phyloP scores from a whole-genome alignment of 352 stramenopile species.

The Globisporangium iwayamae region DNA sequence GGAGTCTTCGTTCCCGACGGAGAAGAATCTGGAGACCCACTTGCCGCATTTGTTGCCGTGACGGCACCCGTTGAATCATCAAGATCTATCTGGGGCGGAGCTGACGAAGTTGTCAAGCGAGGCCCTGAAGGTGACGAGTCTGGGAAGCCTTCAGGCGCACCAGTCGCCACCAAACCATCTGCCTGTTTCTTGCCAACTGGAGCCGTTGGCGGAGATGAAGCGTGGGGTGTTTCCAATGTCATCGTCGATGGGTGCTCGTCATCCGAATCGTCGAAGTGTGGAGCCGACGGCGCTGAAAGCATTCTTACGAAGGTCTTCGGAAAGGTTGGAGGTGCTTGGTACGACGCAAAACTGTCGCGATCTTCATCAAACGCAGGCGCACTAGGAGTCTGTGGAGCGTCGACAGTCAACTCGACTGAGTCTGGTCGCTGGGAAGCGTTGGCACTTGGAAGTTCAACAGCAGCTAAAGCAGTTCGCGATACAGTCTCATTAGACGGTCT shows the following conservation, averaged over 20 bases:
- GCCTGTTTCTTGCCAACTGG: background rate
- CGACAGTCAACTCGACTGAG: background rate
- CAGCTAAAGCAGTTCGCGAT: background rate
- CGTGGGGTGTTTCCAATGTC: background rate
- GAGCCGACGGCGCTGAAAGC: conserved; percentile 30
- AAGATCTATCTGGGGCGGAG: conserved; percentile 13
- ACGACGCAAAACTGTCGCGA: background rate
- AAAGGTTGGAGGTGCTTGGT: background rate
- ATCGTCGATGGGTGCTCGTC: conserved; percentile 21
- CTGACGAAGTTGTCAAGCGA: conserved; percentile 8
- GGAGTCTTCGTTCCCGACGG: conserved; percentile 15
- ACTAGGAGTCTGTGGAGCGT: conserved; percentile 5
- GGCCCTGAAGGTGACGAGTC: conserved; percentile 15
- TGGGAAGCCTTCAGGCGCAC: conserved; percentile 13
- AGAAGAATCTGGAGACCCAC: background rate
- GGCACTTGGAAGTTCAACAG: background rate
- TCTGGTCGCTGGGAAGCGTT: background rate
- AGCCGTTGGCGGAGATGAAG: background rate
- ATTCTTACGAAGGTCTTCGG: background rate
- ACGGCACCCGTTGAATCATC: background rate
- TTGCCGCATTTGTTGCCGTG: background rate
- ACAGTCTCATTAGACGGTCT: background rate
- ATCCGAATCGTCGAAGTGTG: conserved; percentile 40
- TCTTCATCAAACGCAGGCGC: conserved; percentile 15
- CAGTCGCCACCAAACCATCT: conserved; percentile 9